Conservation (phyloP, 1,284 basidiomycete genomes). For the Melanopsichium pennsylvanicum region DNA sequence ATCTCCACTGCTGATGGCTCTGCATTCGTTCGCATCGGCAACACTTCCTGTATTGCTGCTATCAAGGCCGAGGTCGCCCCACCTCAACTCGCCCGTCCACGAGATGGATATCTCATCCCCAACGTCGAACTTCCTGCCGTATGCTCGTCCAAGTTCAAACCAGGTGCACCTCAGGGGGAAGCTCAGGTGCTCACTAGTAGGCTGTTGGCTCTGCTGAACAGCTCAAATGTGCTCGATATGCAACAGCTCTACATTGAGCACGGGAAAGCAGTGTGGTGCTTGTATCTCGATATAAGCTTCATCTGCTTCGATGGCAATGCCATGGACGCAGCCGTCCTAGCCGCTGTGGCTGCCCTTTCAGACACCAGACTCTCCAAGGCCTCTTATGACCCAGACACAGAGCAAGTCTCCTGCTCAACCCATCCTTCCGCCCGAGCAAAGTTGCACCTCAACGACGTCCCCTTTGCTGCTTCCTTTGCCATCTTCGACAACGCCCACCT, state of each 20-base stretch:
- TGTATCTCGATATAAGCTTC: conserved; percentile 92
- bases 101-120: conserved; percentile 67
- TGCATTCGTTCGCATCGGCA: conserved; percentile 41
- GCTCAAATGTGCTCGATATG: conserved; percentile 70
- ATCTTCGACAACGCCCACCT: conserved; percentile 77
- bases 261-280: conserved; percentile 83
- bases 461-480: conserved; percentile 79
- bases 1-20: conserved; percentile 50
- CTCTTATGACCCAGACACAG: conserved; percentile 75
- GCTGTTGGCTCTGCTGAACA: conserved; percentile 72
- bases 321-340: conserved; percentile 86
- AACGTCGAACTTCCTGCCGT: conserved; percentile 91
- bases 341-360: conserved; percentile 83
- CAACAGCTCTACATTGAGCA: conserved; percentile 79
- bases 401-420: conserved; percentile 74
- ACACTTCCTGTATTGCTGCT: conserved; percentile 46
- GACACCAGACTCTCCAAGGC: conserved; percentile 77
- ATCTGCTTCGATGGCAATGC: conserved; percentile 97
- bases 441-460: conserved; percentile 70
- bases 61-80: conserved; percentile 50
- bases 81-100: conserved; percentile 30
- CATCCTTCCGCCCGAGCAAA: conserved; percentile 67
- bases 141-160: conserved; percentile 89
- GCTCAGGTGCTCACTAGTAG: conserved; percentile 50
- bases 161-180: conserved; percentile 77